Conservation (phyloP, 139 green algal species). For the Chlamydomonas sphaeroides region DNA sequence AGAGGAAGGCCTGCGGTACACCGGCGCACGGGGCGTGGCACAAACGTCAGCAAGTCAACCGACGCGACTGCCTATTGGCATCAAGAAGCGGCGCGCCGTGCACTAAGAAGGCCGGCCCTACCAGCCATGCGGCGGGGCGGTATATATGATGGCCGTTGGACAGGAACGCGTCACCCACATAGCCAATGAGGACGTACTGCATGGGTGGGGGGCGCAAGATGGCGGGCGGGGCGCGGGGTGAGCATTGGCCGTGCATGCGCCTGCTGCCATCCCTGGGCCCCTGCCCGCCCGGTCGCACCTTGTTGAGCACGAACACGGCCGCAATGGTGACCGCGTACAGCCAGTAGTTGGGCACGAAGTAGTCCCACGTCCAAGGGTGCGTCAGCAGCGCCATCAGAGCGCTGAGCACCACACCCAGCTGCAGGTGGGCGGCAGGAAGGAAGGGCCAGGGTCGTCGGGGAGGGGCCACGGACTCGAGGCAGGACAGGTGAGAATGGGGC, state of each 20-base stretch:
- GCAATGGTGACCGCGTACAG: conserved; percentile 16
- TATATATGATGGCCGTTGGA: conserved; percentile 44
- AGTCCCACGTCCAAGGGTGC: conserved; percentile 38
- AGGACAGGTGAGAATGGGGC: too few relatives aligned
- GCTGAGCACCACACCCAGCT: conserved; percentile 35
- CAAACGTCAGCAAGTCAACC: too few relatives aligned
- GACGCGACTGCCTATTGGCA: too few relatives aligned
- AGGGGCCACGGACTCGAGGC: too few relatives aligned
- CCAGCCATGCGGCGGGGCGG: conserved; percentile 39
- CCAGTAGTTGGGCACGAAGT: conserved; percentile 30
- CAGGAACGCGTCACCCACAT: conserved; percentile 38
- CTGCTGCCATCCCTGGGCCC: not conserved
- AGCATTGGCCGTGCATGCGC: not conserved
- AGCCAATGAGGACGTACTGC: conserved; percentile 34
- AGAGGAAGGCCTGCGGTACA: conserved; percentile 46
- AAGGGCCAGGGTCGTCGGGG: too few relatives aligned
- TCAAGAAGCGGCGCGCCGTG: too few relatives aligned
- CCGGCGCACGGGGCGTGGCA: too few relatives aligned
- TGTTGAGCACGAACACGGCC: conserved; percentile 33
- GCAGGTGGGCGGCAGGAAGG: not conserved
- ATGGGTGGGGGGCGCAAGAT: not conserved
- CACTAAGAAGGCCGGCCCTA: too few relatives aligned
- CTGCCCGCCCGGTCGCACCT: not conserved
- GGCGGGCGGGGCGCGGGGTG: too few relatives aligned
- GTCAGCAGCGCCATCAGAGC: conserved; percentile 7